Evolutionary conservation across 148 eudicot species (phyloP), one percentile per base, ranked within the genome.

Genomic region (Selenicereus undatus): DNA sequence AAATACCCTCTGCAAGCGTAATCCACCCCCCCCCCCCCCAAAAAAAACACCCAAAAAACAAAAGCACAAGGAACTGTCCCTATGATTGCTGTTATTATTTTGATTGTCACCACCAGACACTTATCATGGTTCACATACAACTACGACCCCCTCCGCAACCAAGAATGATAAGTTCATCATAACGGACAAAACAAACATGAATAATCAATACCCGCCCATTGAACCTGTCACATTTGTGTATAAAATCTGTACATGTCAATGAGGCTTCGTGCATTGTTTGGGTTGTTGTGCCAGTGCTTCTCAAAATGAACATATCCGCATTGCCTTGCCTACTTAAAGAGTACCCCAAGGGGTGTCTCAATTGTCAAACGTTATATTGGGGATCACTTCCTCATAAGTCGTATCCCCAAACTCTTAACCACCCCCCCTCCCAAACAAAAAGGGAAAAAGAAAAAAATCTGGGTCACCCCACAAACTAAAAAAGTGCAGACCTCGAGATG

Each of bases 401-500:
- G 8, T 39, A 4, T 39, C 58, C 58, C 32, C 32, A 32, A 32
- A 32, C 32, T 32, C 32, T 32, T 32, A 32, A 1, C 2, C 32
- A 1, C 32, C 32, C 32, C 58, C 14, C 14, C 58, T 3, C 58
- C 58, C 58, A 51, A 51, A 51, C 14, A 52, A 17, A 12, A 52
- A 11, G n/a, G 10, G 18, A 13, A 52, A 52, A 52, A 12, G 10
- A 4, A 52, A 20, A 64, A 64, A 64, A n/a, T 1, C 69, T 7
- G n/a, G 11, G 69, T 64, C 13, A 22, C 30, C 26, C 3, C 69
- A 12, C 14, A 66, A 27, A 27, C 22, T 27, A 1, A 66, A 66
- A 66, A 66, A 66, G 39, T 50, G 48, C 76, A 79, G 86, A 95
- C 97, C 98, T 90, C 97, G 88, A 79, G 97, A 92, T 11, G 94